Evolutionary conservation across 2,329 filamentous ascomycete genomes (phyloP).

Genomic region (Alternaria burnsii): DNA sequence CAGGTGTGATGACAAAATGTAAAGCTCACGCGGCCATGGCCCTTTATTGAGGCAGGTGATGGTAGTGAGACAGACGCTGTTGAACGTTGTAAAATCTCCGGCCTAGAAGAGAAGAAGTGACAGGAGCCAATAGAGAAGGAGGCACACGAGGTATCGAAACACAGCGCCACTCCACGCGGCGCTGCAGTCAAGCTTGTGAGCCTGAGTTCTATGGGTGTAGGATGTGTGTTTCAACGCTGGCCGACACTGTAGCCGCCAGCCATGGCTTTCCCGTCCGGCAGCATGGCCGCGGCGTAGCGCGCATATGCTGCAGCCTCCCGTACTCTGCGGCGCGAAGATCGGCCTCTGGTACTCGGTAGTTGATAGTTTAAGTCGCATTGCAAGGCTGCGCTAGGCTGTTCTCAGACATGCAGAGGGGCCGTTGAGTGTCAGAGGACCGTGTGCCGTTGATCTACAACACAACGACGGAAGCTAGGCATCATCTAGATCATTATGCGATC

Average conservation of each 20-base stretch:
- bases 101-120: constrained; percentile 35
- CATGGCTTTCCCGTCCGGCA: constrained; percentile 32
- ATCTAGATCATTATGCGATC: constrained; percentile 27
- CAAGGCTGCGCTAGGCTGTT: constrained; percentile 22
- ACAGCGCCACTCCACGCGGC: constrained; percentile 43
- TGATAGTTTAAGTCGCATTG: constrained; percentile 11
- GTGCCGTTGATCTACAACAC: constrained; percentile 38
- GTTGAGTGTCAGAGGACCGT: constrained; percentile 26
- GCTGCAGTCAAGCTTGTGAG: constrained; percentile 44
- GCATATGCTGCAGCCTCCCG: constrained; percentile 30
- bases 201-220: constrained; percentile 42
- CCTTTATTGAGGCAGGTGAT: constrained; percentile 46
- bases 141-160: constrained; percentile 43
- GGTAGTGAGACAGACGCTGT: constrained; percentile 42
- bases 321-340: constrained; percentile 20
- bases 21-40: constrained; percentile 27
- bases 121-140: constrained; percentile 46
- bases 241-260: constrained; percentile 49
- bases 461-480: constrained; percentile 33
- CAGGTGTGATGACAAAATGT: constrained; percentile 24
- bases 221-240: constrained; percentile 48
- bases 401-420: constrained; percentile 23
- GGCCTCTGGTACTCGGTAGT: constrained; percentile 16
- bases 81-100: constrained; percentile 27
- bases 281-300: constrained; percentile 38